These are phyloP conservation scores for Saturnispora bothae DNA, from an alignment of 805 yeast species.

Conservation along the genomic window DNA sequence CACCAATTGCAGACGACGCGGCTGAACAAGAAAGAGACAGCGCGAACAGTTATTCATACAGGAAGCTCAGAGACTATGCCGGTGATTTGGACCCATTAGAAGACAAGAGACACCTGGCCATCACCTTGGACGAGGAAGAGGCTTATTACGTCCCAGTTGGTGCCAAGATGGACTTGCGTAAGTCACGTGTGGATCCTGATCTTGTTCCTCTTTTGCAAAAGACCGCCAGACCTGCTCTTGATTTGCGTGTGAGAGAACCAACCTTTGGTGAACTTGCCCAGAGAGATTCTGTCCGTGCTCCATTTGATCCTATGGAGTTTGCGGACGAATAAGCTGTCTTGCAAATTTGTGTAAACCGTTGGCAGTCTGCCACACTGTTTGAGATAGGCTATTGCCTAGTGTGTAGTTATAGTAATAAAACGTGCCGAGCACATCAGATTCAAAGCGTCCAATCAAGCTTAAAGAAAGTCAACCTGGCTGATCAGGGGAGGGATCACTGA, in stretches of 20 bases:
- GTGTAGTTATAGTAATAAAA: no score
- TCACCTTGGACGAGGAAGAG: constrained; percentile 46
- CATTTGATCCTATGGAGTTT: constrained; percentile 71
- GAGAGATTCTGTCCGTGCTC: constrained; percentile 60
- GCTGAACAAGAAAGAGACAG: constrained; percentile 17
- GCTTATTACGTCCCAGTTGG: constrained; percentile 72
- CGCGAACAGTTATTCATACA: constrained; percentile 37
- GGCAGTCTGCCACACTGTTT: no score
- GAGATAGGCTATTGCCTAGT: no score
- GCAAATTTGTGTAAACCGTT: no score
- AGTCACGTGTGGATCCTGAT: constrained; percentile 63
- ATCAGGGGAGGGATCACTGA: no score
- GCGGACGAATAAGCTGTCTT: constrained; percentile 41
- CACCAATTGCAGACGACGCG: constrained; percentile 27
- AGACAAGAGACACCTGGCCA: constrained; percentile 51
- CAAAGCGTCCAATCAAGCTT: no score
- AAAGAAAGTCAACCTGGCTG: no score
- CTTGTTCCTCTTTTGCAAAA: constrained; percentile 45
- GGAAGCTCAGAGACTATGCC: constrained; percentile 71
- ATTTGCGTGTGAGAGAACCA: constrained; percentile 59
- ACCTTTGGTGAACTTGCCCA: constrained; percentile 55
- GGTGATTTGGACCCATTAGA: constrained; percentile 44
- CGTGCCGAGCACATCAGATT: no score
- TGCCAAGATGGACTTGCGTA: constrained; percentile 71
- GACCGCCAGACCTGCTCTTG: constrained; percentile 50